Base-by-base conservation (phyloP, 2,329 filamentous ascomycete genomes). In the Colletotrichum abscissum region DNA sequence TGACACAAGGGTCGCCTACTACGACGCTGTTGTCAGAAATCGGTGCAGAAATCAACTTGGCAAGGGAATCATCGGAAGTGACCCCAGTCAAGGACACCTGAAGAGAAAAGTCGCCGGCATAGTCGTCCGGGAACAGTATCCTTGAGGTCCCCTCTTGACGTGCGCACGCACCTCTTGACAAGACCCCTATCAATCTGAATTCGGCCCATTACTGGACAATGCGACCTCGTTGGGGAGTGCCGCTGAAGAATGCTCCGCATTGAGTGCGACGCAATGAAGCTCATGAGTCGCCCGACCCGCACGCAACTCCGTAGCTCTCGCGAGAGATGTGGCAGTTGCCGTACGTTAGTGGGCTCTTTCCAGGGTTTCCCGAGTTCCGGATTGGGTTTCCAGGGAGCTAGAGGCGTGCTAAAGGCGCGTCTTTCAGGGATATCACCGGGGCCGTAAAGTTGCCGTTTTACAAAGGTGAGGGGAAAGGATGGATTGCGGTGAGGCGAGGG, bases 321-420 rank as follows among this genome's bases (percentile, higher is more conserved):
- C 55, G 30, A 70, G 35, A 62, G 55, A 67, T 28, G 62, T 30
- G 26, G 63, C 56, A 55, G 46, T 42, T 70, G 63, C 63, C 55
- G 56, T 67, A 33, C 16, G 46, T 55, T 49, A 12, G 49, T 42
- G 33, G 49, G 26, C 33, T 11, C 16, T n/a, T 24, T 28, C 55
- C 24, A 71, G 68, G 62, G 68, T 33, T 67, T 67, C 66, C 68
- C 68, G 68, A 71, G 16, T 67, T 71, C 68, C 63, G 68, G 35
- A 16, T 35, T 58, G 52, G 16, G 26, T 4, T 28, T 62, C 22
- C 38, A 19, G 46, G 22, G 14, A 26, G 24, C 30, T 19, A 38
- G 28, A 16, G 16, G 30, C 26, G 26, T 56, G 24, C 30, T 19
- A 38, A 38, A 16, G 16, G 30, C 26, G 26, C 42, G 8, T 49